Evolutionary conservation across 2,329 filamentous ascomycete genomes (phyloP).

Genomic region (Pseudogymnoascus verrucosus): DNA sequence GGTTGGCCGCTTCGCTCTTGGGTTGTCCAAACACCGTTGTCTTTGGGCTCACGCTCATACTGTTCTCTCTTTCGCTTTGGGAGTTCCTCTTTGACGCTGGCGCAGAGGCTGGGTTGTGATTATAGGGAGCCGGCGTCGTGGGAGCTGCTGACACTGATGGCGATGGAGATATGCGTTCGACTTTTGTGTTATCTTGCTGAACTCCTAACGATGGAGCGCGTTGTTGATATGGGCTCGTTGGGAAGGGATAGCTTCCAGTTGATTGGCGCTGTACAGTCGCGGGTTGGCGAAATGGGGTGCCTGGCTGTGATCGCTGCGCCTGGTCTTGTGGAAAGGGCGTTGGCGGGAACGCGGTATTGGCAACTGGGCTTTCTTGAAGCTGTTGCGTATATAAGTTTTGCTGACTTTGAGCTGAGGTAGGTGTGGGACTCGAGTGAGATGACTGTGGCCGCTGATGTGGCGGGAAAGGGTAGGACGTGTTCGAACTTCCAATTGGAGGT

Average conservation of each 20-base stretch:
- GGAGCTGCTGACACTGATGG: constrained; percentile 33
- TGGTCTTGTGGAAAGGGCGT: constrained; percentile 24
- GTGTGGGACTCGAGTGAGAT: constrained; percentile 50
- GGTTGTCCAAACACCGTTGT: constrained; percentile 41
- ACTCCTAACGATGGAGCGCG: constrained; percentile 29
- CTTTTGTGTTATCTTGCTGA: constrained; percentile 23
- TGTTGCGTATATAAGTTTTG: constrained; percentile 44
- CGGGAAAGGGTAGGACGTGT: constrained; percentile 27
- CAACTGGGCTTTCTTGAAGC: constrained; percentile 44
- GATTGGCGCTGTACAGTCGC: constrained; percentile 38
- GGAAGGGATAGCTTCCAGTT: constrained; percentile 39
- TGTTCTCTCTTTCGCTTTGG: constrained; percentile 58
- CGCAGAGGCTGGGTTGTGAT: constrained; percentile 39
- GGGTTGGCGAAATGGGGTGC: constrained; percentile 44
- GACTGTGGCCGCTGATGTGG: constrained; percentile 46
- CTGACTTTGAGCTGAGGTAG: constrained; percentile 55
- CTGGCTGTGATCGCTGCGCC: constrained; percentile 24
- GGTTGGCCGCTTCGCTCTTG: constrained; percentile 16
- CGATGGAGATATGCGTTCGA: constrained; percentile 30
- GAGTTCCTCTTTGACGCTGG: constrained; percentile 35
- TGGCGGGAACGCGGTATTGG: constrained; percentile 18
- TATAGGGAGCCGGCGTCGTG: constrained; percentile 38
- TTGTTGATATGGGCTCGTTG: constrained; percentile 54
- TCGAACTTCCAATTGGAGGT: constrained; percentile 27
- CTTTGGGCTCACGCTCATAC: constrained; percentile 71